Evolutionary conservation across 805 yeast genomes (phyloP), one percentile per base, ranked within the genome.

Genomic region (Yarrowia sp.): DNA sequence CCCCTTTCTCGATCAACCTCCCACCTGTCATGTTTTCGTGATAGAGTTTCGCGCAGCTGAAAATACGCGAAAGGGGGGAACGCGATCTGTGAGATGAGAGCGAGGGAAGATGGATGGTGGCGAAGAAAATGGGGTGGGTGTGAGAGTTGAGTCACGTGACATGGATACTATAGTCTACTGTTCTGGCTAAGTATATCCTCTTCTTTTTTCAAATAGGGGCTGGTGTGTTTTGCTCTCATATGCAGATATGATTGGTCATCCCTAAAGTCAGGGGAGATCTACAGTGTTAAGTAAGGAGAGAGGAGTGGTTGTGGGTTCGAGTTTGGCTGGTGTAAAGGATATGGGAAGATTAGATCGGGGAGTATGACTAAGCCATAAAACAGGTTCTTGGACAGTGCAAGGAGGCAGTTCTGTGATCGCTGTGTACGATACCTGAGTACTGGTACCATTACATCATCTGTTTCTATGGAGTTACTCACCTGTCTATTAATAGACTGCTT

Each of bases 41-140:
- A 56, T 56, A 56, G n/a, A 12, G 63, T 56, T 56, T 56, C 48
- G 63, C 48, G 63, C 63, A 15, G 36, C 61, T 40, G 61, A 55
- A 38, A 53, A 53, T 22, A 55, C 61, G 61, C 61, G 61, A 55
- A 41, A 55, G 61, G 61, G 59, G 61, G 61, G 8, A 12, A 55
- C 61, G 61, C 59, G 59, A 55, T n/a, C 14, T 22, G 59, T 10
- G 11, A 11, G 22, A 32, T 19, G 50, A 10, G 52, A 26, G 36
- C 5, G 5, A 12, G 11, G 19, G 35, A 26, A n/a, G 8, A 42
- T 12, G 45, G 52, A 1, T 9, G 50, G 50, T 22, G 50, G 35
- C 35, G 50, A 46, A 48, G n/a, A 48, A 48, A 48, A 48, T 26
- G 12, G 36, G 48, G 48, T 26, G 32, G 32, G 32, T 26, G 32